Evolutionary conservation across 2,329 filamentous ascomycete species (phyloP), one percentile per base, ranked within the genome.

Genomic region (Aspergillus spinulosporus): DNA sequence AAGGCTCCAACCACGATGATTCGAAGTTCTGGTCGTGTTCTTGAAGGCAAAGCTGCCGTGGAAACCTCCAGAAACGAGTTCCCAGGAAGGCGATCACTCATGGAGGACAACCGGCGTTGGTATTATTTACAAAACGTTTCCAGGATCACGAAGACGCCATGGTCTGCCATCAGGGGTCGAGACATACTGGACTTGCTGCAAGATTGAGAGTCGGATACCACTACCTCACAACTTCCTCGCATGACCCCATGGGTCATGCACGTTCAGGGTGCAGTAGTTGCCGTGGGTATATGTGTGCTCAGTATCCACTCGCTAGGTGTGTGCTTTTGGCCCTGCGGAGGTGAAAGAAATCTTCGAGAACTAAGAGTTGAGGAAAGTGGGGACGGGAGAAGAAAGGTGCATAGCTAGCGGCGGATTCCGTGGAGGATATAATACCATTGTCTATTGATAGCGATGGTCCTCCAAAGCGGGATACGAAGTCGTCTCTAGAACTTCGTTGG

Each of bases 401-500:
- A 21, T 42, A 14, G 39, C n/a, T 21, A 5, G 15, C n/a, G 42
- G 5, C 8, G 39, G n/a, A 42, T 6, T 42, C 15, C 14, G 39
- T 21, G n/a, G 14, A 21, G 6, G n/a, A 7, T 8, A 42, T 21
- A 6, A 11, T 42, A 6, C 7, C 11, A 40, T 14, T 5, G 5
- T 40, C 37, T 50, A 50, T 49, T 8, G 31, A 44, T 40, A 43
- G 32, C 12, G 14, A 55, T 29, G 46, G 21, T 21, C 21, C 21
- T 21, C n/a, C 9, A 26, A 46, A 32, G 40, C 26, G 45, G 36
- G 34, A 54, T 54, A 11, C 29, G 26, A 8, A 6, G 48, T 46
- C 6, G 31, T 29, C 11, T 37, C 21, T n/a, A 40, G 50, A 53
- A 54, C 36, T 49, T 57, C 46, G 8, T 34, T 52, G 56, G 14